phyloP scores from a whole-genome alignment of 2,329 filamentous ascomycete genomes.

The Hypocreales sp. region DNA sequence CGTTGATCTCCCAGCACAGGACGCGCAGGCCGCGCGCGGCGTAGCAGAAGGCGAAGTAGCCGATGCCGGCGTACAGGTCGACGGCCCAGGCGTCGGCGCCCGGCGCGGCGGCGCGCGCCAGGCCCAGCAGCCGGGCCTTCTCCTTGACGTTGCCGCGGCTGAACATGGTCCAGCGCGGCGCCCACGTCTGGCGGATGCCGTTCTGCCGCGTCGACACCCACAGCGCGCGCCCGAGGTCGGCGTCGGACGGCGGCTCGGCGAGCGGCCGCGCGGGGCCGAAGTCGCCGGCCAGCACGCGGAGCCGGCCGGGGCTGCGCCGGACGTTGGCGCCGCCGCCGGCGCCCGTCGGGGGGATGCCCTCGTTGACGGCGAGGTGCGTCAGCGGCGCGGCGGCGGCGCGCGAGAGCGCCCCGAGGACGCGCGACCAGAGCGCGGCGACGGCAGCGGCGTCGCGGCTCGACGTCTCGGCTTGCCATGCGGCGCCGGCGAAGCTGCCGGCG shows the following conservation, averaged over 20 bases:
- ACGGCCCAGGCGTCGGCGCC: conserved; percentile 36
- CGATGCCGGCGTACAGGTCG: conserved; percentile 85
- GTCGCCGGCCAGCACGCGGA: conserved; percentile 56
- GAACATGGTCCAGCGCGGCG: conserved; percentile 87
- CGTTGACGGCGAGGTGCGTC: conserved; percentile 45
- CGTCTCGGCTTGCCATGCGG: conserved; percentile 24
- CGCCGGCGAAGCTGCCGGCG: conserved; percentile 35
- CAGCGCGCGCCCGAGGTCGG: conserved; percentile 51
- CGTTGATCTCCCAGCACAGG: conserved; percentile 82
- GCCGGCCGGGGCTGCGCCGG: conserved; percentile 54
- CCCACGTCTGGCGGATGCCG: conserved; percentile 72
- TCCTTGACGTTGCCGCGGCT: conserved; percentile 80
- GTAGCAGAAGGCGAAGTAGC: conserved; percentile 86
- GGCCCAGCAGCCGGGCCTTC: conserved; percentile 58
- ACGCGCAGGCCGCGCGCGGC: conserved; percentile 55
- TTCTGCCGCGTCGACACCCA: conserved; percentile 73
- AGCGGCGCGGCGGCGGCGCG: conserved; percentile 22
- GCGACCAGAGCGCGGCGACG: conserved; percentile 26
- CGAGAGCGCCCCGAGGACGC: conserved; percentile 31
- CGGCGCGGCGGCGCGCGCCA: conserved; percentile 10
- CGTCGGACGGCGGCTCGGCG: conserved; percentile 12
- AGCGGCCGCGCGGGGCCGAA: conserved; percentile 42
- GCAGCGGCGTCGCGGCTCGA: conserved; percentile 8
- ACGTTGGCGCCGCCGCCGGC: conserved; percentile 40
- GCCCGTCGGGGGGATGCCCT: conserved; percentile 38